Evolutionary conservation across 2,329 filamentous ascomycete species (phyloP).

Genomic region (Fusarium nanum): DNA sequence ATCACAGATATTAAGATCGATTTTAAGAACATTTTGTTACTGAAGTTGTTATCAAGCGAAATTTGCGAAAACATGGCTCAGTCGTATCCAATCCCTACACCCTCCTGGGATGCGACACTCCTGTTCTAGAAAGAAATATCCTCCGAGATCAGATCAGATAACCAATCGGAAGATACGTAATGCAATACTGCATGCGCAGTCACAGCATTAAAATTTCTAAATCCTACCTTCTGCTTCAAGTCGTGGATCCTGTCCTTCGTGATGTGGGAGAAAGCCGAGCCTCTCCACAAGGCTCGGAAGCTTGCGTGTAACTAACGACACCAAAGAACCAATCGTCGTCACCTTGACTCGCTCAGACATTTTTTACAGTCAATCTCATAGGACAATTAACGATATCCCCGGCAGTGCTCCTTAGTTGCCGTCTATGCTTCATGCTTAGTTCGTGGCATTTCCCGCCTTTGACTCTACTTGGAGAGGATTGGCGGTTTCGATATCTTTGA

Average conservation of each 20-base stretch:
- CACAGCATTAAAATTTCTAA: not conserved
- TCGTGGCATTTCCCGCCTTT: not conserved
- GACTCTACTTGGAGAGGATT: slow-evolving; percentile 2
- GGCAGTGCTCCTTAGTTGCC: slow-evolving; percentile 19
- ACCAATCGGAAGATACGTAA: not conserved
- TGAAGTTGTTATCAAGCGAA: not conserved
- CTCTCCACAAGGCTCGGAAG: slow-evolving; percentile 1
- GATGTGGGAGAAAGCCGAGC: slow-evolving; percentile 20
- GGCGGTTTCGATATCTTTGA: not conserved
- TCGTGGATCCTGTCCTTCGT: slow-evolving; percentile 8
- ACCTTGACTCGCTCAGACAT: not conserved
- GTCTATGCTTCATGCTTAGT: slow-evolving; percentile 17
- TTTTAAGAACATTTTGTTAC: not conserved
- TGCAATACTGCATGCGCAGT: not conserved
- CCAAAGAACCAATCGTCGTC: slow-evolving; percentile 10
- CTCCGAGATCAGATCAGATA: not conserved
- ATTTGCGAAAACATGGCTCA: not conserved
- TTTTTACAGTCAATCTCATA: slow-evolving; percentile 13
- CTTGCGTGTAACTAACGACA: slow-evolving; percentile 2
- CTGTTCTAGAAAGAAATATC: not conserved
- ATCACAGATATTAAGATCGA: rapidly evolving
- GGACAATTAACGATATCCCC: not conserved
- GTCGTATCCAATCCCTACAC: not conserved
- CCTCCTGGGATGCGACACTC: no score
- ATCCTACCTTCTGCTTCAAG: not conserved